Evolutionary conservation across 257 asterid genomes (phyloP).

Genomic region (Salvia rosmarinus): DNA sequence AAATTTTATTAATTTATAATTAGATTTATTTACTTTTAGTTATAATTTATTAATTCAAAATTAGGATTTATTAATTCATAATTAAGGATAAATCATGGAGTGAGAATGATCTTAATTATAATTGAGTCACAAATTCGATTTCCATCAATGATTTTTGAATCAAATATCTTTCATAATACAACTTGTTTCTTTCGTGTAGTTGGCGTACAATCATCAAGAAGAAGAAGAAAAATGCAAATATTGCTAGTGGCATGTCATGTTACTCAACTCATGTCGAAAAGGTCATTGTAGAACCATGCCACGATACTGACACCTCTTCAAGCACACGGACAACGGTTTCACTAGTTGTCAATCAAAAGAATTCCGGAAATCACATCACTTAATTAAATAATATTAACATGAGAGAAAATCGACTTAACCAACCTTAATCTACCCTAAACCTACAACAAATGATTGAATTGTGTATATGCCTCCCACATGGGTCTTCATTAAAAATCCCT

Average conservation of each 20-base stretch:
- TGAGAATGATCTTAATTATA: no score
- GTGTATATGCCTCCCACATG: conserved; percentile 57
- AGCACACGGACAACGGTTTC: conserved; percentile 16
- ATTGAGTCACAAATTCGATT: no score
- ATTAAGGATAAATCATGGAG: no score
- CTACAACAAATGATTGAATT: conserved; percentile 44
- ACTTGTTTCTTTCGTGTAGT: no score
- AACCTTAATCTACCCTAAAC: conserved; percentile 43
- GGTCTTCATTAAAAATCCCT: conserved; percentile 32
- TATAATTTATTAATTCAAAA: no score
- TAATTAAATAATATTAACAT: not conserved
- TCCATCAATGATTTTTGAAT: no score
- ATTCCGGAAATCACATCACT: conserved; percentile 27
- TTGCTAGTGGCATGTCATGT: not conserved
- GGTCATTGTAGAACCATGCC: not conserved
- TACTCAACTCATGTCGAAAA: not conserved
- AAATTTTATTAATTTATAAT: no score
- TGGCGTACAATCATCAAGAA: no score
- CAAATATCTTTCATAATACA: no score
- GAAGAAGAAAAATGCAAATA: conserved; percentile 6
- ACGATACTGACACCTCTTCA: conserved; percentile 29
- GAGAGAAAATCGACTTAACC: conserved; percentile 20
- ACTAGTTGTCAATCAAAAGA: conserved; percentile 22
- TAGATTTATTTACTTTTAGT: no score
- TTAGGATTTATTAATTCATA: no score